These are phyloP conservation scores for Blastobotrys aristatus DNA, from an alignment of 1,139 yeast genomes.

Conservation along the genomic window DNA sequence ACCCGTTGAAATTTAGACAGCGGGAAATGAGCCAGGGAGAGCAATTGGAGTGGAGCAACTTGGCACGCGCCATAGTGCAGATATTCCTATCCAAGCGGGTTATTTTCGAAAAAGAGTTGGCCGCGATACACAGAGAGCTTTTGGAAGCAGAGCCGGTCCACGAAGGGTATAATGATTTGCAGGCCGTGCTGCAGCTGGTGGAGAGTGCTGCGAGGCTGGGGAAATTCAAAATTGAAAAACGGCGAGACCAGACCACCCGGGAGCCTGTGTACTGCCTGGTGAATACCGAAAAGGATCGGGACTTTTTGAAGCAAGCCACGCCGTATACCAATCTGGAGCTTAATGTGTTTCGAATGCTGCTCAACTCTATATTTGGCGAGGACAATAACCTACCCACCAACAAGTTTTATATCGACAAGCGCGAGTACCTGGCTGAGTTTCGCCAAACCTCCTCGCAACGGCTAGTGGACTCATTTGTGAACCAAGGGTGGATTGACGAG, in stretches of 20 bases:
- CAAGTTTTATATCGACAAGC: constrained; percentile 15
- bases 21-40: too few species aligned
- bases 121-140: not conserved
- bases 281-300: constrained; percentile 14
- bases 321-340: constrained; percentile 19
- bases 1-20: too few species aligned
- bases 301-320: constrained; percentile 21
- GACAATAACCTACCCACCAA: constrained; percentile 14
- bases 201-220: constrained; percentile 23
- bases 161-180: constrained; percentile 1
- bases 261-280: constrained; percentile 17
- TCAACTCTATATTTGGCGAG: constrained; percentile 21
- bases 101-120: constrained; percentile 3
- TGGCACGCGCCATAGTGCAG: constrained; percentile 12
- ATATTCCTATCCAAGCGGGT: constrained; percentile 6
- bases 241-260: constrained; percentile 19
- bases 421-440: constrained; percentile 6
- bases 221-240: constrained; percentile 9
- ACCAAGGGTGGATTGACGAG: constrained; percentile 22
- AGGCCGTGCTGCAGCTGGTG: constrained; percentile 8
- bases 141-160: not conserved
- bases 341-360: constrained; percentile 20
- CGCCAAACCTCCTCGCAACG: not conserved
- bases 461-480: constrained; percentile 3
- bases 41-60: constrained; percentile 3